Conservation (phyloP, 1,139 yeast genomes). For the Nakaseomyces uthaithaninus region DNA sequence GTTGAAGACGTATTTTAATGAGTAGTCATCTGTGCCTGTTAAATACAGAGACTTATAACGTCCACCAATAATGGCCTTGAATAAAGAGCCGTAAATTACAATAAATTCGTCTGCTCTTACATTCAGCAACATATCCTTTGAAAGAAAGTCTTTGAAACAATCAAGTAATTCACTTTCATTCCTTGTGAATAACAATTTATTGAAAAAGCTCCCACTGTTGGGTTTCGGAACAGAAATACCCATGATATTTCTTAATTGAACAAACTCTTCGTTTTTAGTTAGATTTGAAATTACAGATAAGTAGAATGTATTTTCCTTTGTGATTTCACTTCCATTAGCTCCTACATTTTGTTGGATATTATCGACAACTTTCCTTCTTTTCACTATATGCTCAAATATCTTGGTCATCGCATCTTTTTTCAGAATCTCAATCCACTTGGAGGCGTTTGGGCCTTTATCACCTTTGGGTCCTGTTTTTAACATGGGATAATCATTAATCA, state of each 20-base stretch:
- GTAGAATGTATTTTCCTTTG: neutral
- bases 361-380: neutral
- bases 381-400: neutral
- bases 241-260: neutral
- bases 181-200: neutral
- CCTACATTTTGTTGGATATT: neutral
- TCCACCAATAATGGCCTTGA: constrained; percentile 1
- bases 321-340: neutral
- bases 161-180: neutral
- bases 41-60: constrained; percentile 2
- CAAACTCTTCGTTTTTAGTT: neutral
- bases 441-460: neutral
- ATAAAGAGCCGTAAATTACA: neutral
- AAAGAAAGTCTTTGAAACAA: neutral
- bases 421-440: neutral
- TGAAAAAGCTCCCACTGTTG: constrained; percentile 2
- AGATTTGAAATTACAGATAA: neutral
- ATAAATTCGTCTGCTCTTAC: neutral
- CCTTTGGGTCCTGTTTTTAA: neutral
- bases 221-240: neutral
- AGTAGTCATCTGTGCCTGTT: constrained; percentile 1
- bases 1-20: neutral
- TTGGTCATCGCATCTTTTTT: neutral
- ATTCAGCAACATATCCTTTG: neutral
- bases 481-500: neutral